Evolutionary conservation across 2,329 filamentous ascomycete genomes (phyloP), one percentile per base, ranked within the genome.

Genomic region (Aspergillus eucalypticola): DNA sequence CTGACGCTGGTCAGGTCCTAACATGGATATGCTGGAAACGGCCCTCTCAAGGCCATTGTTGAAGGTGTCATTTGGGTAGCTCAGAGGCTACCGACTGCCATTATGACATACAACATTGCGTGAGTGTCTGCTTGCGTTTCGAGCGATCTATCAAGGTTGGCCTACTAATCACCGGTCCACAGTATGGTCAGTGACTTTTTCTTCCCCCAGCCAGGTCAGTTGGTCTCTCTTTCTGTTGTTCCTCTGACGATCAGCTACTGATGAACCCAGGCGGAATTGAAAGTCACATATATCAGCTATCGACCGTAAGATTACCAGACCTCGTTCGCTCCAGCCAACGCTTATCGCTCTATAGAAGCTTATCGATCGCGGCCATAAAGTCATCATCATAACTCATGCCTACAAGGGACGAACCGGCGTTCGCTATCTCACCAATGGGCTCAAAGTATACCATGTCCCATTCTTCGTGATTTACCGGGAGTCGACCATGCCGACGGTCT

Each of bases 101-200:
- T 68, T 23, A 90, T 89, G 87, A 82, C 86, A 56, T 89, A 89
- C 81, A 89, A 88, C 69, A 89, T 90, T 73, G 87, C 87, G 85
- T 87, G 76, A 69, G 84, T 76, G 41, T 35, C 48, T 44, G 21
- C 27, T 13, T 57, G 44, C 21, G 11, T 48, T 21, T 38, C 25
- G 49, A 50, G 11, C 32, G 53, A 57, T 59, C 35, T 65, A 75
- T 29, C 27, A 29, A 29, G 27, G 32, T 13, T 35, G 32, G 32
- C 32, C 32, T 58, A 76, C 69, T 72, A 64, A 71, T 52, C 51
- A 56, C 44, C 42, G 35, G 11, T 44, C 35, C 59, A 11, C 66
- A 88, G 85, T 61, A 99, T 99, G 95, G 91, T 97, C 76, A 93
- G 94, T 85, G 95, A 99, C 83, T 97, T 96, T 84, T 99, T 99